These are phyloP conservation scores for Lathyrus aphaca DNA, from an alignment of 306 rosid genomes.

Conservation along the genomic window DNA sequence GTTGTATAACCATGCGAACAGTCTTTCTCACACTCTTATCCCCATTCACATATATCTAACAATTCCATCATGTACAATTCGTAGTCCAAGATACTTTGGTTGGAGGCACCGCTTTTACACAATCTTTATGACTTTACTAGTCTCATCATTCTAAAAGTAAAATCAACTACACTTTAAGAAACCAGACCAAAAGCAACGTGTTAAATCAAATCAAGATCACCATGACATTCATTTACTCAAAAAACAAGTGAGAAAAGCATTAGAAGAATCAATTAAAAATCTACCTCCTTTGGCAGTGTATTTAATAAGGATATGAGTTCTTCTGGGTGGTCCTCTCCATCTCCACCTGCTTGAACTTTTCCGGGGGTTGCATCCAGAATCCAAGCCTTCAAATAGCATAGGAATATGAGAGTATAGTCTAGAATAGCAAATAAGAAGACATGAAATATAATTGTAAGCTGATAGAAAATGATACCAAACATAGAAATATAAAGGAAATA, in stretches of 20 bases:
- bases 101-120: conserved; percentile 9
- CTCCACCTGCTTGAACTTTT: conserved; percentile 83
- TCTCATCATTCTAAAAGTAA: conserved; percentile 13
- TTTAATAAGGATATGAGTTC: conserved; percentile 79
- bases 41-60: conserved; percentile 5
- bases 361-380: conserved; percentile 94
- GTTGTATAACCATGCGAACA: background rate
- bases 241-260: conserved; percentile 19
- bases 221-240: conserved; percentile 18
- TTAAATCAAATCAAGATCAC: conserved; percentile 30
- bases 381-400: conserved; percentile 71
- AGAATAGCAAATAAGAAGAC: conserved; percentile 28
- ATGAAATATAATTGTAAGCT: conserved; percentile 21
- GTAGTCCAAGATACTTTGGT: conserved; percentile 3
- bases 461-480: background rate
- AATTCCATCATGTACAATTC: background rate
- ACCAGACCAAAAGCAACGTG: conserved; percentile 13
- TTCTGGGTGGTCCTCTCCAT: conserved; percentile 96
- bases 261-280: conserved; percentile 25
- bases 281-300: conserved; percentile 78
- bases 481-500: background rate
- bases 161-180: conserved; percentile 5
- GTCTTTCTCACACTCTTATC: background rate
- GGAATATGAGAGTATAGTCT: background rate
- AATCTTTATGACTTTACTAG: conserved; percentile 14